Conservation (phyloP, 163 green algal genomes). For the Scenedesmus sp. region DNA sequence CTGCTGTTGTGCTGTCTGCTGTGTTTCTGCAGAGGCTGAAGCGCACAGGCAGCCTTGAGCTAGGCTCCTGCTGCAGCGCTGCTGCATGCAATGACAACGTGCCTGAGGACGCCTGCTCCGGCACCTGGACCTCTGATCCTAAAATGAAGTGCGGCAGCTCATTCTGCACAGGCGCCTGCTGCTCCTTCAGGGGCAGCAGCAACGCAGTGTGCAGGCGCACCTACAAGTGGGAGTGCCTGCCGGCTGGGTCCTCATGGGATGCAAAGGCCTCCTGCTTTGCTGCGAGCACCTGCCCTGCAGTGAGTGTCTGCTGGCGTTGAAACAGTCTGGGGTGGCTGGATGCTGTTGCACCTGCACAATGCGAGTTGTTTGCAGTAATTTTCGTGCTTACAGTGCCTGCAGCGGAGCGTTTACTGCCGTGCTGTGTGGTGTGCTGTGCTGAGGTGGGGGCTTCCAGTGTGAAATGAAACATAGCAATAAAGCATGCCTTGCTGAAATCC, state of each 20-base stretch:
- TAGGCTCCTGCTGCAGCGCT: background rate
- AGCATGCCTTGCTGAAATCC: no score
- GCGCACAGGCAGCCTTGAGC: background rate
- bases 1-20: background rate
- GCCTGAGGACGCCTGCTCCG: background rate
- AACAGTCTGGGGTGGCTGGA: no score
- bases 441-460: no score
- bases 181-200: background rate
- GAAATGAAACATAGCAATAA: no score
- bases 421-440: no score
- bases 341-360: no score
- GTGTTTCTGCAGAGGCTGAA: background rate
- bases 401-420: no score
- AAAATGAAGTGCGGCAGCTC: background rate
- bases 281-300: background rate
- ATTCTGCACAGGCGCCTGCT: background rate
- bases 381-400: no score
- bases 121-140: background rate
- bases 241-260: background rate
- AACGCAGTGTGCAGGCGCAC: background rate
- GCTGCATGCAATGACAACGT: background rate
- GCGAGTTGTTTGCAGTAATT: no score
- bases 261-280: background rate
- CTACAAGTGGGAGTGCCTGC: background rate
- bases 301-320: background rate